phyloP scores from a whole-genome alignment of 2,329 filamentous ascomycete species.

The Dryadomyces quercivorus region DNA sequence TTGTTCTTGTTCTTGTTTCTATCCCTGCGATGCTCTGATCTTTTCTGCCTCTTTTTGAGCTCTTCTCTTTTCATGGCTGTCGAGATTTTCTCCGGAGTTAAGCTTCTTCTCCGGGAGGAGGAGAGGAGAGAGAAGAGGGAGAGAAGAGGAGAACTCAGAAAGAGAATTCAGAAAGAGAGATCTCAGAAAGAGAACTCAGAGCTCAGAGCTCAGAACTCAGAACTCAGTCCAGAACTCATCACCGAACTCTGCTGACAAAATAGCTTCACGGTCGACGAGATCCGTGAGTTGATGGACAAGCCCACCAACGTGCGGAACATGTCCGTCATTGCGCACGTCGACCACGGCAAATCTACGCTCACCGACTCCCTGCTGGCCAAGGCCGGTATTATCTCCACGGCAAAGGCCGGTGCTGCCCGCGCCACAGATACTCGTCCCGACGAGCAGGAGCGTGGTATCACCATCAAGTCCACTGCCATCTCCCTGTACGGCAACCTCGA shows the following conservation, averaged over 20 bases:
- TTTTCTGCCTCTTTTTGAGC: neutral
- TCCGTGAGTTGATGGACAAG: slow-evolving; percentile 67
- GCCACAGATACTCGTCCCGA: slow-evolving; percentile 95
- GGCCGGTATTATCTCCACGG: slow-evolving; percentile 97
- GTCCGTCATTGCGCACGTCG: slow-evolving; percentile 99
- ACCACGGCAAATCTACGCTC: slow-evolving; percentile 99
- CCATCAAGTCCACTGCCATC: slow-evolving; percentile 99
- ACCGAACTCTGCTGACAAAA: slow-evolving; percentile 30
- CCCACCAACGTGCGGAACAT: slow-evolving; percentile 41
- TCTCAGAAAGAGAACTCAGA: no score
- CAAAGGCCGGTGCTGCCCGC: slow-evolving; percentile 90
- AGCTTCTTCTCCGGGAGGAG: no score
- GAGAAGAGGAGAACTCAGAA: no score
- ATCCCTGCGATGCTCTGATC: neutral
- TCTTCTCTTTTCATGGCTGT: neutral
- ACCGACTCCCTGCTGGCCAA: slow-evolving; percentile 99
- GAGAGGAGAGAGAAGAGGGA: no score
- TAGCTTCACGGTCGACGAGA: slow-evolving; percentile 98
- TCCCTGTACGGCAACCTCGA: slow-evolving; percentile 84
- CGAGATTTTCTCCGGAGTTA: neutral
- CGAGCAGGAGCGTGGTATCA: slow-evolving; percentile 99
- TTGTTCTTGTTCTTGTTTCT: neutral
- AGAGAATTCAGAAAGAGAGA: neutral
- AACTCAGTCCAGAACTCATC: no score
- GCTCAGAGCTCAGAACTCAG: neutral